phyloP scores from a whole-genome alignment of 768 basidiomycete species.

The Tremella yokohamensis region DNA sequence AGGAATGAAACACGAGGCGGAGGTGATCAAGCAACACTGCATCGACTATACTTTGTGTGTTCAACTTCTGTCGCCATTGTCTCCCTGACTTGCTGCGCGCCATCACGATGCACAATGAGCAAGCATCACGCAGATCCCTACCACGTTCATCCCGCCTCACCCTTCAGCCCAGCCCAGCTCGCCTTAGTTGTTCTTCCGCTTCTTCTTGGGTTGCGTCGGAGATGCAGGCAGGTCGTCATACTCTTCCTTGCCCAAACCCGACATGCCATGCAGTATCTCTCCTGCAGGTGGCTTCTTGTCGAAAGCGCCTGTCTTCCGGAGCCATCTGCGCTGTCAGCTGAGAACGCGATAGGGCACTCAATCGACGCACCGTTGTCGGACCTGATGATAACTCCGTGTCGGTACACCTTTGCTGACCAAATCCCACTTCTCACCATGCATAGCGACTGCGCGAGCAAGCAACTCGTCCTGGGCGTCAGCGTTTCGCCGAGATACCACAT shows the following conservation, averaged over 20 bases:
- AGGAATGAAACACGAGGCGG: no score
- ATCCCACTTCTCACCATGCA: conserved; percentile 49
- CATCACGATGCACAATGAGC: no score
- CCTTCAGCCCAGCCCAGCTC: no score
- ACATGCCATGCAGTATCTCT: not conserved
- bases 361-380: conserved; percentile 40
- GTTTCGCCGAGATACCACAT: not conserved
- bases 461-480: conserved; percentile 37
- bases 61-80: no score
- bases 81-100: no score
- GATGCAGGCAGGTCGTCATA: not conserved
- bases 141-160: no score
- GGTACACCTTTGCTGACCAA: conserved; percentile 46
- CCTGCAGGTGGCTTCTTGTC: conserved; percentile 31
- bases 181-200: conserved; percentile 11
- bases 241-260: conserved; percentile 1
- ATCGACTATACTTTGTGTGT: no score
- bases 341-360: not conserved
- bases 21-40: no score
- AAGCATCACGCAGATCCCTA: no score
- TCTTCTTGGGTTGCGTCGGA: conserved; percentile 4
- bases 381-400: conserved; percentile 45
- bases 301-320: conserved; percentile 47
- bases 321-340: conserved; percentile 28
- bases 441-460: conserved; percentile 42